phyloP scores from a whole-genome alignment of 257 asterid genomes.

The Prunella vulgaris region DNA sequence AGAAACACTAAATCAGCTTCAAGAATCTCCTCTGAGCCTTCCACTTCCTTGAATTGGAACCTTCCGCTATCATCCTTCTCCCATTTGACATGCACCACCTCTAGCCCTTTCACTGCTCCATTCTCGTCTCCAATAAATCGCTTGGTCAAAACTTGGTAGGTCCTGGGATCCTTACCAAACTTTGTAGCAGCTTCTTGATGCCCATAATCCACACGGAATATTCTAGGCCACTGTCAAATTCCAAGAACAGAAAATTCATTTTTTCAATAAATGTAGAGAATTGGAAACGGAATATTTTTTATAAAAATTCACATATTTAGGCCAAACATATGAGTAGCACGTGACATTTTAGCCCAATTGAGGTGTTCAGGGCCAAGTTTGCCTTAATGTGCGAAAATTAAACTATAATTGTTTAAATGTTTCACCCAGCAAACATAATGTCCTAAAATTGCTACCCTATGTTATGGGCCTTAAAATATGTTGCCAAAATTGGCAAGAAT shows the following conservation, averaged over 20 bases:
- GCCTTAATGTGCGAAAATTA: too few relatives aligned
- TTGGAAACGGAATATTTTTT: too few relatives aligned
- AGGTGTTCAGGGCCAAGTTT: too few relatives aligned
- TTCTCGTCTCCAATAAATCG: conserved; percentile 79
- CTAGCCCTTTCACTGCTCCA: conserved; percentile 80
- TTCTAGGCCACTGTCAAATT: conserved; percentile 80
- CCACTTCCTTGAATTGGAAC: conserved; percentile 88
- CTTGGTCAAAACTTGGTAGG: conserved; percentile 93
- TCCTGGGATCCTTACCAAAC: conserved; percentile 93
- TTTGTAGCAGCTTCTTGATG: conserved; percentile 91
- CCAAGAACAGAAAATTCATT: neutral
- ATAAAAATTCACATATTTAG: too few relatives aligned
- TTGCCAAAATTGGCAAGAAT: too few relatives aligned
- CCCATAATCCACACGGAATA: conserved; percentile 93
- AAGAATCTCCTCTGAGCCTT: conserved; percentile 90
- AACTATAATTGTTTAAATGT: too few relatives aligned
- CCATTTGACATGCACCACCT: conserved; percentile 75
- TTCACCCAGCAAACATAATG: too few relatives aligned
- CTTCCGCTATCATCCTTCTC: conserved; percentile 85
- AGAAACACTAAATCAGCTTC: conserved; percentile 82
- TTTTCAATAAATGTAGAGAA: neutral
- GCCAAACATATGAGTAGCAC: too few relatives aligned
- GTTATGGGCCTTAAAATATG: too few relatives aligned
- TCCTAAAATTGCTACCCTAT: too few relatives aligned
- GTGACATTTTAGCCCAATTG: too few relatives aligned